Conservation (phyloP, 2,329 filamentous ascomycete genomes). For the Aspergillus intermedius region DNA sequence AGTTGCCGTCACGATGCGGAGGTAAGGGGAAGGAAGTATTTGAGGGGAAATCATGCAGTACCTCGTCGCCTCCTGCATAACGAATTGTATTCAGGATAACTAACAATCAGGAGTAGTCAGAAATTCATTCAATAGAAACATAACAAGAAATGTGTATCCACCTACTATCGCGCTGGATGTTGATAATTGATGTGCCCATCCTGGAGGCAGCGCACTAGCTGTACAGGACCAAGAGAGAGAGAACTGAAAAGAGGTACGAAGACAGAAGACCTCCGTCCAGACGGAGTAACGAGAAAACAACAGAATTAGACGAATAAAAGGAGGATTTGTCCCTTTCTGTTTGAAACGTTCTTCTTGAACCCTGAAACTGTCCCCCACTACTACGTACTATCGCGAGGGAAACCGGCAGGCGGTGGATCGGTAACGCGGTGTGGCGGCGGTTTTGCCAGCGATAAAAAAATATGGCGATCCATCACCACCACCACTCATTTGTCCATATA, state of each 20-base stretch:
- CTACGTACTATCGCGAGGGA: not conserved
- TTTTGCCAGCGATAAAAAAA: not conserved
- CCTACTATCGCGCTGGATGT: slow-evolving; percentile 73
- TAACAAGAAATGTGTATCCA: slow-evolving; percentile 4
- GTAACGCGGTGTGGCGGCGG: slow-evolving; percentile 4
- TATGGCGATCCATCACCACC: too few relatives aligned
- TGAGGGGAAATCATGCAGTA: slow-evolving; percentile 31
- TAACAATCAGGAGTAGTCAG: slow-evolving; percentile 28
- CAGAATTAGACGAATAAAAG: too few relatives aligned
- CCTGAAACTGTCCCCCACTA: too few relatives aligned
- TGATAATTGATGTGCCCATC: slow-evolving; percentile 80
- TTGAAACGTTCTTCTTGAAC: too few relatives aligned
- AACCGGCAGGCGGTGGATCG: slow-evolving; percentile 4
- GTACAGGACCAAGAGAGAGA: not conserved
- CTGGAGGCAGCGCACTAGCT: slow-evolving; percentile 29
- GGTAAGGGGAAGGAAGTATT: slow-evolving; percentile 15
- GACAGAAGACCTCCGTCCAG: too few relatives aligned
- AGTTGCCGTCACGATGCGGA: slow-evolving; percentile 17
- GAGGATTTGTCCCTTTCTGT: too few relatives aligned
- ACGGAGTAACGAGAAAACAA: too few relatives aligned
- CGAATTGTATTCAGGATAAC: slow-evolving; percentile 70
- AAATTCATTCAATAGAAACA: not conserved
- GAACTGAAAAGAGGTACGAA: too few relatives aligned
- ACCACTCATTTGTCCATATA: too few relatives aligned
- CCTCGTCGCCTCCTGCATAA: slow-evolving; percentile 72